Percentiles rank a stretch among this genome's conserved stretches.
phyloP scores from a whole-genome alignment of 495 filamentous ascomycete species.

The Penicillium subrubescens region DNA sequence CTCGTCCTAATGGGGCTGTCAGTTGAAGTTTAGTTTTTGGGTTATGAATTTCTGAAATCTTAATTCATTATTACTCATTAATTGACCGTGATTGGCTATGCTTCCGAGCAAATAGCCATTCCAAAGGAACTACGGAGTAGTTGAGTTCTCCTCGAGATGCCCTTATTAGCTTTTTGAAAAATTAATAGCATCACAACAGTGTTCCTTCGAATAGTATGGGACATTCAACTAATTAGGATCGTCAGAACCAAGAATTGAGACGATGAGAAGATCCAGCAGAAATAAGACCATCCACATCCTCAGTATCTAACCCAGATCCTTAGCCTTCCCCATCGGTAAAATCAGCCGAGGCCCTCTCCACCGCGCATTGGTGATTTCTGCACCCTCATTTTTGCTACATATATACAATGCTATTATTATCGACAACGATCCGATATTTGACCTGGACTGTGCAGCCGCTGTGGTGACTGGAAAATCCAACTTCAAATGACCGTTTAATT shows the following conservation, averaged over 20 bases:
- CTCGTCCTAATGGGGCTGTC: conserved; percentile 2
- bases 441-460: not conserved
- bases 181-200: not conserved
- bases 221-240: not conserved
- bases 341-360: not conserved
- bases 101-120: not conserved
- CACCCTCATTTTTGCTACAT: not conserved
- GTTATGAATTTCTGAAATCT: not conserved
- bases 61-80: not conserved
- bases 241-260: not conserved
- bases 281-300: not conserved
- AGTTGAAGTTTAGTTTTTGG: conserved; percentile 8
- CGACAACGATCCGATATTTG: not conserved
- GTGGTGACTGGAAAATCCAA: not conserved
- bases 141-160: not conserved
- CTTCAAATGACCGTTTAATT: not conserved
- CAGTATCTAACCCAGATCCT: not conserved
- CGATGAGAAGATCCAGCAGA: not conserved
- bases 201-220: too few relatives aligned
- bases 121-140: not conserved
- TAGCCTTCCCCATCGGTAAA: not conserved
- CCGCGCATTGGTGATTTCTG: not conserved
- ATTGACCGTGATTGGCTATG: not conserved
- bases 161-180: not conserved
- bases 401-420: not conserved